Percentiles rank a stretch among this genome's conserved stretches.
Conservation (phyloP, 345 rosid species). For the Eucalyptus pauciflora region DNA sequence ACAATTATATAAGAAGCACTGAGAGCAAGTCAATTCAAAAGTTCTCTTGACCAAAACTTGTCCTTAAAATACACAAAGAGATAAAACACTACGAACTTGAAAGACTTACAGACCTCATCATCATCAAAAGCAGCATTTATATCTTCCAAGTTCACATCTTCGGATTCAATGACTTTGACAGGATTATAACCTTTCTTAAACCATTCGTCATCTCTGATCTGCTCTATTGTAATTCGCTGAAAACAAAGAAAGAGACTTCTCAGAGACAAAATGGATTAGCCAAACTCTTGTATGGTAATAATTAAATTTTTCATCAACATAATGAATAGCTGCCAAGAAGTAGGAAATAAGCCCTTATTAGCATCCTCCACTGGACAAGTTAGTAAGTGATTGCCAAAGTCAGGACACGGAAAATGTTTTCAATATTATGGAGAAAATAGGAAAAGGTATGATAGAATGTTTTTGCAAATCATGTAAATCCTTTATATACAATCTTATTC, state of each 20-base stretch:
- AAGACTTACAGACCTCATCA: slow-evolving; percentile 55
- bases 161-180: slow-evolving; percentile 62
- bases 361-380: not conserved
- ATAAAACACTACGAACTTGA: not conserved
- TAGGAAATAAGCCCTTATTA: not conserved
- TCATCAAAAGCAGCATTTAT: slow-evolving; percentile 85
- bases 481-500: not conserved
- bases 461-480: not conserved
- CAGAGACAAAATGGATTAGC: not conserved
- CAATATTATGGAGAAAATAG: not conserved
- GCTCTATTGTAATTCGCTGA: slow-evolving; percentile 81
- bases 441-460: not conserved
- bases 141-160: slow-evolving; percentile 92
- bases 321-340: not conserved
- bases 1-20: not conserved
- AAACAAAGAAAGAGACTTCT: not conserved
- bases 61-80: not conserved
- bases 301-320: not conserved
- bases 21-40: not conserved
- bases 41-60: not conserved
- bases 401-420: not conserved
- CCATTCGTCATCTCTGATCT: slow-evolving; percentile 81
- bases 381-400: not conserved
- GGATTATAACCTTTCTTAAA: slow-evolving; percentile 57
- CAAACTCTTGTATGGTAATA: not conserved